phyloP scores from a whole-genome alignment of 1,284 basidiomycete species.

The Porogramme epimiltina region DNA sequence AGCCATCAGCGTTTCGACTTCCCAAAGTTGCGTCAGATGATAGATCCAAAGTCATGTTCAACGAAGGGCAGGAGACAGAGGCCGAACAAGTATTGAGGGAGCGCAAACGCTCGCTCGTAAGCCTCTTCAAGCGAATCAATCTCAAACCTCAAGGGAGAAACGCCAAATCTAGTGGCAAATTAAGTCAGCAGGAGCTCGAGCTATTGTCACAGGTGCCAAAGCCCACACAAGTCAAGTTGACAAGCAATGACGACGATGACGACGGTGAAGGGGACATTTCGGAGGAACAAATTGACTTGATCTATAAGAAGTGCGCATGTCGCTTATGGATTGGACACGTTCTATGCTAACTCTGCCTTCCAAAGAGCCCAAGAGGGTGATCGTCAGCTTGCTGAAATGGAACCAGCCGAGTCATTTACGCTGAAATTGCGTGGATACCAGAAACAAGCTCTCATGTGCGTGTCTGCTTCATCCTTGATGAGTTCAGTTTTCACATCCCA shows the following conservation, averaged over 20 bases:
- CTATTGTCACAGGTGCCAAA: constrained; percentile 35
- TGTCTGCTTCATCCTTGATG: too few relatives aligned
- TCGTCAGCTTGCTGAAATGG: constrained; percentile 75
- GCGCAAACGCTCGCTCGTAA: constrained; percentile 68
- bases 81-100: constrained; percentile 77
- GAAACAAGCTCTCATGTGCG: constrained; percentile 85
- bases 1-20: constrained; percentile 62
- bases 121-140: constrained; percentile 65
- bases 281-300: constrained; percentile 76
- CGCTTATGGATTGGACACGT: neutral
- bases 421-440: constrained; percentile 88
- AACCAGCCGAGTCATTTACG: constrained; percentile 80
- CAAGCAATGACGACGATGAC: constrained; percentile 65
- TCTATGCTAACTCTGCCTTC: neutral
- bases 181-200: constrained; percentile 45
- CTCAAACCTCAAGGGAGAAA: constrained; percentile 48
- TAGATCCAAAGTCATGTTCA: constrained; percentile 44
- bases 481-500: neutral
- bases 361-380: constrained; percentile 84
- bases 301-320: constrained; percentile 70
- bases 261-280: constrained; percentile 78
- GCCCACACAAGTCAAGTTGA: constrained; percentile 34
- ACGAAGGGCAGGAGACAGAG: constrained; percentile 74
- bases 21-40: constrained; percentile 31
- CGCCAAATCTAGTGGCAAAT: constrained; percentile 30